These are phyloP conservation scores for Scheffersomyces cryptocercus DNA, from an alignment of 1,139 yeast species.

Conservation along the genomic window DNA sequence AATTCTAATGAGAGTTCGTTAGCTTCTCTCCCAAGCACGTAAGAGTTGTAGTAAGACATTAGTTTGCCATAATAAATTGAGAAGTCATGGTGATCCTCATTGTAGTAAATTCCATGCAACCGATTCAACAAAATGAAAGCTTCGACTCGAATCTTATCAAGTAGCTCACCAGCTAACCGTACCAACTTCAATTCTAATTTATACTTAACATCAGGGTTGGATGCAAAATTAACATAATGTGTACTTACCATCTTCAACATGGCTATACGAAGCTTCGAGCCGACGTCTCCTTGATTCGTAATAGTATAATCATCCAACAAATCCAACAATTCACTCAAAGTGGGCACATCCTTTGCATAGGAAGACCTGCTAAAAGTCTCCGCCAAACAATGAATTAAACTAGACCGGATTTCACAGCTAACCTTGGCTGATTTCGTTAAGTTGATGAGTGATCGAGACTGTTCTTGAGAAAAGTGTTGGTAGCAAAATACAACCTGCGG, in stretches of 20 bases:
- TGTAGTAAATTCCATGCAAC: neutral
- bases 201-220: constrained; percentile 1
- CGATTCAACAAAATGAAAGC: constrained; percentile 23
- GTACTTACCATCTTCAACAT: constrained; percentile 40
- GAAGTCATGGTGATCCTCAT: constrained; percentile 10
- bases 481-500: constrained; percentile 35
- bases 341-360: constrained; percentile 10
- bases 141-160: constrained; percentile 29
- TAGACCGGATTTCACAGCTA: constrained; percentile 28
- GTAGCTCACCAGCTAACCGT: constrained; percentile 54
- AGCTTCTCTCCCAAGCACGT: too few relatives aligned
- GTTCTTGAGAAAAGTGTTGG: constrained; percentile 9
- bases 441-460: constrained; percentile 14
- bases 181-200: constrained; percentile 37
- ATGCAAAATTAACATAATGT: constrained; percentile 21
- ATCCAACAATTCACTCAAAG: constrained; percentile 18
- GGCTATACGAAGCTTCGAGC: constrained; percentile 65
- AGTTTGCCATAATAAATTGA: neutral
- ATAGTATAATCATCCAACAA: constrained; percentile 64
- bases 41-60: neutral
- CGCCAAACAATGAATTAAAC: constrained; percentile 20
- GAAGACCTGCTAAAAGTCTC: constrained; percentile 1
- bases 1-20: constrained; percentile 33
- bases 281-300: constrained; percentile 77
- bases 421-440: constrained; percentile 18